These are phyloP conservation scores for Pistacia vera DNA, from an alignment of 345 rosid genomes.

Conservation along the genomic window DNA sequence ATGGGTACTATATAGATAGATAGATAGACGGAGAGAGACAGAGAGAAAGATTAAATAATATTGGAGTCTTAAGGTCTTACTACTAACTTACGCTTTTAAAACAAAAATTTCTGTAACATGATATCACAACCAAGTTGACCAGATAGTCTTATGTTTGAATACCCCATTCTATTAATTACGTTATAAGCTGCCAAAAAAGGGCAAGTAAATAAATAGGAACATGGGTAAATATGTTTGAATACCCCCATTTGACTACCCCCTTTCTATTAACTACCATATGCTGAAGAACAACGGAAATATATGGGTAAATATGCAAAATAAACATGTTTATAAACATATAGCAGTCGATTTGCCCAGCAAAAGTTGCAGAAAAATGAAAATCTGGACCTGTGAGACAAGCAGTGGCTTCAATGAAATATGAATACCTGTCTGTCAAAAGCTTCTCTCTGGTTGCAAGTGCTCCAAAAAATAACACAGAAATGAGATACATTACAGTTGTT, in stretches of 20 bases:
- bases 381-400: neutral
- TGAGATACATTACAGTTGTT: conserved; percentile 73
- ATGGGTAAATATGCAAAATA: neutral
- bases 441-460: conserved; percentile 84
- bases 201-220: neutral
- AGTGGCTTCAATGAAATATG: neutral
- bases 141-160: too few species aligned
- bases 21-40: neutral
- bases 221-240: neutral
- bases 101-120: too few species aligned
- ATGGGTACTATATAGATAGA: neutral
- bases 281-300: neutral
- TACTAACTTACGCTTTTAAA: too few species aligned
- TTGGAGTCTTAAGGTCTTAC: too few species aligned
- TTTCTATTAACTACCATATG: neutral
- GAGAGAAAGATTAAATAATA: too few species aligned
- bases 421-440: conserved; percentile 93
- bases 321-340: neutral
- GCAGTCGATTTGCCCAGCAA: neutral
- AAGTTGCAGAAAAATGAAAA: conserved; percentile 6
- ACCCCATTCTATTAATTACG: neutral
- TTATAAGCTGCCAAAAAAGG: neutral
- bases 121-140: too few species aligned
- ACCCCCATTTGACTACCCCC: too few species aligned
- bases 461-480: conserved; percentile 86